These are phyloP conservation scores for Albugo candida DNA, from an alignment of 352 stramenopile genomes.

Conservation along the genomic window DNA sequence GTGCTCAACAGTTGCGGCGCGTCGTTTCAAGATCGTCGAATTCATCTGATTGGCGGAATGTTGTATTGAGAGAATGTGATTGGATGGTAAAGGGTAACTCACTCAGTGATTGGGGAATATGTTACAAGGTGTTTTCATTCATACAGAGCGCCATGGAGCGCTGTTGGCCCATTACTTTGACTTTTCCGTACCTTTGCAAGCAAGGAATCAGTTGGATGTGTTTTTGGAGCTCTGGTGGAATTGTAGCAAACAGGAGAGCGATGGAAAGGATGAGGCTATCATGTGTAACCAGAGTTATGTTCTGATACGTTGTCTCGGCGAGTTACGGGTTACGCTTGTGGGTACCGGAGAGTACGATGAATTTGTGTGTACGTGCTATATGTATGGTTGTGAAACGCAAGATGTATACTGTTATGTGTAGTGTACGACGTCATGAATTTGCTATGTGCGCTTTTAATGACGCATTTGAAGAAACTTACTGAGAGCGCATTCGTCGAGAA, in stretches of 20 bases:
- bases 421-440: slow-evolving; percentile 36
- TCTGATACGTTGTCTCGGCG: slow-evolving; percentile 29
- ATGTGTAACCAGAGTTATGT: slow-evolving; percentile 37
- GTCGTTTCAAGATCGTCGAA: too few species aligned
- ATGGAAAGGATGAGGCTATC: slow-evolving; percentile 17
- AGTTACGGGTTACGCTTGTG: slow-evolving; percentile 36
- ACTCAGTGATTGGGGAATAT: too few species aligned
- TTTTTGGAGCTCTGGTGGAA: slow-evolving; percentile 11
- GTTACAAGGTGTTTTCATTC: too few species aligned
- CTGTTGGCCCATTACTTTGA: slow-evolving; percentile 49
- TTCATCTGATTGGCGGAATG: too few species aligned
- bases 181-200: slow-evolving; percentile 21
- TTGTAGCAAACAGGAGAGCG: neutral
- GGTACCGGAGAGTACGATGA: slow-evolving; percentile 51
- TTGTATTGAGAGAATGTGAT: too few species aligned
- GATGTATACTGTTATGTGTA: slow-evolving; percentile 5
- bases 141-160: slow-evolving; percentile 10
- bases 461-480: slow-evolving; percentile 48
- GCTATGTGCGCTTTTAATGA: slow-evolving; percentile 23
- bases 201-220: slow-evolving; percentile 27
- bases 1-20: too few species aligned
- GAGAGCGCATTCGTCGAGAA: slow-evolving; percentile 30
- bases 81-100: too few species aligned
- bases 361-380: slow-evolving; percentile 7
- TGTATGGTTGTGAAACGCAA: neutral